These are phyloP conservation scores for Lithospermum erythrorhizon DNA, from an alignment of 257 asterid species.

Conservation along the genomic window DNA sequence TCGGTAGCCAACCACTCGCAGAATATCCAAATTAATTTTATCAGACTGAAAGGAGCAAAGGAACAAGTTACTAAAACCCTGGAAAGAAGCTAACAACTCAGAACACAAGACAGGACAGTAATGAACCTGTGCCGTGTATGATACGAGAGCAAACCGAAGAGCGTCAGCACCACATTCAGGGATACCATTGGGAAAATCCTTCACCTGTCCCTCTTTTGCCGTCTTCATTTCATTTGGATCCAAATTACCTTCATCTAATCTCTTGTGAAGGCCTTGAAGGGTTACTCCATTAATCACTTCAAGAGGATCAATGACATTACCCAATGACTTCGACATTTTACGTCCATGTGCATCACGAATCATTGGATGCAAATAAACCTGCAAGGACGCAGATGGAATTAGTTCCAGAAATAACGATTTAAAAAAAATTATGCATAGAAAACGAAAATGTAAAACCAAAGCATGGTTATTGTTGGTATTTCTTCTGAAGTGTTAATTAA, in stretches of 20 bases:
- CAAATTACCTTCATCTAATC: slow-evolving; percentile 9
- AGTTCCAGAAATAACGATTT: too few species aligned
- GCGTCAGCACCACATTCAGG: slow-evolving; percentile 9
- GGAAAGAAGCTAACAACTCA: not conserved
- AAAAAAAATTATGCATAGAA: too few species aligned
- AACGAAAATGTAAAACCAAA: too few species aligned
- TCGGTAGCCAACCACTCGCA: slow-evolving; percentile 91
- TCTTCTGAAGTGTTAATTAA: too few species aligned
- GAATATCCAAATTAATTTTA: slow-evolving; percentile 80
- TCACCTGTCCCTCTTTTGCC: slow-evolving; percentile 6
- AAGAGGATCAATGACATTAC: slow-evolving; percentile 9
- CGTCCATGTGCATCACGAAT: slow-evolving; percentile 12
- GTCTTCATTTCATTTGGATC: slow-evolving; percentile 4
- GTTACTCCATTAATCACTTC: slow-evolving; percentile 4
- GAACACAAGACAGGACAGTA: too few species aligned
- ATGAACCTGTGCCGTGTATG: too few species aligned
- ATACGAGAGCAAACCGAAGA: slow-evolving; percentile 2
- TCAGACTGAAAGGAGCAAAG: slow-evolving; percentile 56
- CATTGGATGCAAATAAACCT: slow-evolving; percentile 12
- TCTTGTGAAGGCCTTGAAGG: slow-evolving; percentile 8
- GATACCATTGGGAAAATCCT: slow-evolving; percentile 9
- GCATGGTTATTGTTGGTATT: too few species aligned
- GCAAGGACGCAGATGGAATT: not conserved
- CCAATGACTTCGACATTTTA: slow-evolving; percentile 5
- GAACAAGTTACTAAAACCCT: slow-evolving; percentile 4